phyloP scores from a whole-genome alignment of 176 grass and related monocot species.

The Eleusine indica region DNA sequence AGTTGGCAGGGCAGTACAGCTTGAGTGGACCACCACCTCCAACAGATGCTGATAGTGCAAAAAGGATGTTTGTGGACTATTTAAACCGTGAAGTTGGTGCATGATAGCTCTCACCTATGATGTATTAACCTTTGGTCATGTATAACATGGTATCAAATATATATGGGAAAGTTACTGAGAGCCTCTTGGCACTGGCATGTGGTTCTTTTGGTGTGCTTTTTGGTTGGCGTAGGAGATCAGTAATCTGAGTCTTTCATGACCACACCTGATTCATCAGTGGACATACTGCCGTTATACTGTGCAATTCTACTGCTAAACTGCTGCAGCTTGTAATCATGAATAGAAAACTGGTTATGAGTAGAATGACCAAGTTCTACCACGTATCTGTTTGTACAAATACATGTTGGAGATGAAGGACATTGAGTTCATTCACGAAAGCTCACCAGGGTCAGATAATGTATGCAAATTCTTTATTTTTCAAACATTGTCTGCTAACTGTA shows the following conservation, averaged over 20 bases:
- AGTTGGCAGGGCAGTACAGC: slow-evolving; percentile 78
- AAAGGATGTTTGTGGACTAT: slow-evolving; percentile 94
- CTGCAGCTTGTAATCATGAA: neutral
- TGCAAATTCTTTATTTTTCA: too few species aligned
- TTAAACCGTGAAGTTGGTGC: slow-evolving; percentile 79
- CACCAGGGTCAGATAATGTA: too few species aligned
- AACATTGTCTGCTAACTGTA: too few species aligned
- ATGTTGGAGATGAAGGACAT: too few species aligned
- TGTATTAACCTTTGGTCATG: neutral
- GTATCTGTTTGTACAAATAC: too few species aligned
- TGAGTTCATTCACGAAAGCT: too few species aligned
- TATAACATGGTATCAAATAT: neutral
- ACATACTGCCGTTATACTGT: neutral
- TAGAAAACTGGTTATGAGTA: neutral
- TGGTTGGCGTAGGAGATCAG: neutral
- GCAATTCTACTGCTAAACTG: neutral
- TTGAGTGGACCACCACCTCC: slow-evolving; percentile 82
- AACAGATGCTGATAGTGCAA: slow-evolving; percentile 76
- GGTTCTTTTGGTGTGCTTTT: neutral
- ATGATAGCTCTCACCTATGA: slow-evolving; percentile 3
- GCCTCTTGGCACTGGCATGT: neutral
- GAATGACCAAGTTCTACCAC: too few species aligned
- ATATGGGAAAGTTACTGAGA: neutral
- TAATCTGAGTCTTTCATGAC: too few species aligned
- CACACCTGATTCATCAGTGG: neutral